Conservation (phyloP, 2,329 filamentous ascomycete species). For the Aquanectria penicillioides region DNA sequence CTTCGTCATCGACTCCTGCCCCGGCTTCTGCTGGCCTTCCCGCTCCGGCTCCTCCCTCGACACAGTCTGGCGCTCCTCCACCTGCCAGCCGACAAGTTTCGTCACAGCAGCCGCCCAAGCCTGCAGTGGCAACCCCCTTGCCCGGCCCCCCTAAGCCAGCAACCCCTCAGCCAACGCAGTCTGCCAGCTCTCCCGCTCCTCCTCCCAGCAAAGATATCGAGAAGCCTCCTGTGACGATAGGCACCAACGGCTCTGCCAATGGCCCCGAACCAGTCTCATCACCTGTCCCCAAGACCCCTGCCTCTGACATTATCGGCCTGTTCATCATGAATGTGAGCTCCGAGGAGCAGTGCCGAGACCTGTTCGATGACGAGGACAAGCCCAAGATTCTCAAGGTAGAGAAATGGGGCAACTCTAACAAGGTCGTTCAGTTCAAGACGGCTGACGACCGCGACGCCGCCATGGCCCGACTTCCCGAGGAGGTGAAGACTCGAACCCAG, state of each 20-base stretch:
- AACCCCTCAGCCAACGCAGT: slow-evolving; percentile 60
- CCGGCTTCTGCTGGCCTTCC: slow-evolving; percentile 43
- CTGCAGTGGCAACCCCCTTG: slow-evolving; percentile 49
- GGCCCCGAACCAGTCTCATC: slow-evolving; percentile 64
- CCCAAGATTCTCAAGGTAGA: slow-evolving; percentile 82
- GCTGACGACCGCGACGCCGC: slow-evolving; percentile 83
- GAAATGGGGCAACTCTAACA: slow-evolving; percentile 82
- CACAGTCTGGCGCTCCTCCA: slow-evolving; percentile 47
- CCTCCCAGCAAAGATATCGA: slow-evolving; percentile 64
- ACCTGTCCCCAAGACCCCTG: slow-evolving; percentile 66
- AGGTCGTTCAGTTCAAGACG: slow-evolving; percentile 86
- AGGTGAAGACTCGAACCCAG: slow-evolving; percentile 77
- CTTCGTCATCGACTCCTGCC: slow-evolving; percentile 39
- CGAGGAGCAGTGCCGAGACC: slow-evolving; percentile 82
- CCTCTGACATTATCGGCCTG: slow-evolving; percentile 80
- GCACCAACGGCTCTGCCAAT: slow-evolving; percentile 64
- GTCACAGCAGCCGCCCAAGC: slow-evolving; percentile 54
- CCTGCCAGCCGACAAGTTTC: slow-evolving; percentile 50
- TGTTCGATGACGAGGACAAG: slow-evolving; percentile 86
- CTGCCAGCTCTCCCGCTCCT: slow-evolving; percentile 51
- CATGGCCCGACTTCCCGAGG: slow-evolving; percentile 77
- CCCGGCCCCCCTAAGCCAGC: slow-evolving; percentile 51
- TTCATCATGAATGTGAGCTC: slow-evolving; percentile 89
- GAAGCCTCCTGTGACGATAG: slow-evolving; percentile 57
- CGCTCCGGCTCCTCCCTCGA: slow-evolving; percentile 49